phyloP scores from a whole-genome alignment of 2,329 filamentous ascomycete genomes.

The Fusarium palustre region DNA sequence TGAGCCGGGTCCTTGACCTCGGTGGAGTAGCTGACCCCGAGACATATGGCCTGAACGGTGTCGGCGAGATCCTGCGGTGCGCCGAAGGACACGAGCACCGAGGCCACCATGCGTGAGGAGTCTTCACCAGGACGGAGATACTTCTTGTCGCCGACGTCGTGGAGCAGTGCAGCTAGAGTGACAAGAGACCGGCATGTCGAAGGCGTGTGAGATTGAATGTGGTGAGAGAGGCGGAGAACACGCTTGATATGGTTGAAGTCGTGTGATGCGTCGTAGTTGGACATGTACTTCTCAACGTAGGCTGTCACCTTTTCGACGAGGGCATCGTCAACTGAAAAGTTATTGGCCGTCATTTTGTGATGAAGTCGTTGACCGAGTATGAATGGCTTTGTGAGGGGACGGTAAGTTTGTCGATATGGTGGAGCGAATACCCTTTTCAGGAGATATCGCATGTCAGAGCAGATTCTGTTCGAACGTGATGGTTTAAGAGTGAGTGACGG shows the following conservation, averaged over 20 bases:
- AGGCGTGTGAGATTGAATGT: conserved; percentile 68
- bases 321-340: conserved; percentile 51
- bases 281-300: conserved; percentile 79
- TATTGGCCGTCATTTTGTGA: conserved; percentile 41
- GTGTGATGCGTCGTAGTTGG: conserved; percentile 84
- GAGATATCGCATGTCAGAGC: conserved; percentile 10
- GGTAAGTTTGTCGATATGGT: neutral
- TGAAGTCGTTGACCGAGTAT: neutral
- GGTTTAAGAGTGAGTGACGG: neutral
- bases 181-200: conserved; percentile 61
- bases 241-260: conserved; percentile 87
- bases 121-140: conserved; percentile 73
- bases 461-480: neutral
- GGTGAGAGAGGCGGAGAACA: conserved; percentile 78
- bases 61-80: conserved; percentile 68
- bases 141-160: conserved; percentile 90
- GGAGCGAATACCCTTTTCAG: conserved; percentile 1
- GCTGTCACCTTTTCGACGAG: conserved; percentile 68
- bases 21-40: conserved; percentile 80
- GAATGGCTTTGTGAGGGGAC: neutral
- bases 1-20: conserved; percentile 74
- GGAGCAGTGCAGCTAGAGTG: conserved; percentile 79
- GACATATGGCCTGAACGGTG: conserved; percentile 77
- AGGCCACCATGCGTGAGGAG: conserved; percentile 64
- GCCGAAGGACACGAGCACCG: conserved; percentile 67